Evolutionary conservation across 305 asterid species (phyloP), one percentile per base, ranked within the genome.

Genomic region (Plantago lanceolata): DNA sequence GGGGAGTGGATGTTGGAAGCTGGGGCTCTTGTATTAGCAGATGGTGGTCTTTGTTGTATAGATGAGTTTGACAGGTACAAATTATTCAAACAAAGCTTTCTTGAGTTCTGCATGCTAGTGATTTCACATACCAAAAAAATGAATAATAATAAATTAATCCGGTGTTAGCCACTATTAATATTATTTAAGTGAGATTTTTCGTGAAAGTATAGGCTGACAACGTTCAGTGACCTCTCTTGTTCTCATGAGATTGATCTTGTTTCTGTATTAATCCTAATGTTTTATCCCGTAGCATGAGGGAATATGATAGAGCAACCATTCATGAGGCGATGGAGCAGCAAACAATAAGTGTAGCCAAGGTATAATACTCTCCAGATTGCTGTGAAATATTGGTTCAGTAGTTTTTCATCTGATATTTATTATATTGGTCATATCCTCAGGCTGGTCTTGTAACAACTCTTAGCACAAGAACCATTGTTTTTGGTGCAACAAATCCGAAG

Each of bases 1-100:
- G 98, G 98, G 73, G 97, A 93, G 68, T 93, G 98, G 98, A 77
- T 89, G 93, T 79, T 93, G 70, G 98, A 93, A 87, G 98, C 98
- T 66, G 98, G 98, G 68, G 96, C 97, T 59, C 85, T 93, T 68
- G 98, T 93, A 63, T 77, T 93, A 77, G 97, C 98, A 63, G 98
- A 93, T 73, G 98, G 98, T 26, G 98, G 98, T 65, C 84, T 93
- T 74, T 93, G 98, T 72, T 93, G 98, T 83, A 93, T 93, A 64
- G 98, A 93, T 71, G 98, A 93, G 73, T 89, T 93, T 83, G 98
- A 89, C 73, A 89, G 98, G 96, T 90, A 81, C 61, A 60, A 61
- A 58, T 44, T 44, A 40, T 62, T 33, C 21, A 35, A 45, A 45
- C 16, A 40, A 15, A 19, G 45, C 48, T 48, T 52, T 33, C 47